Base-by-base conservation (phyloP, 1,139 yeast genomes). In the Candida sanyaensis region DNA sequence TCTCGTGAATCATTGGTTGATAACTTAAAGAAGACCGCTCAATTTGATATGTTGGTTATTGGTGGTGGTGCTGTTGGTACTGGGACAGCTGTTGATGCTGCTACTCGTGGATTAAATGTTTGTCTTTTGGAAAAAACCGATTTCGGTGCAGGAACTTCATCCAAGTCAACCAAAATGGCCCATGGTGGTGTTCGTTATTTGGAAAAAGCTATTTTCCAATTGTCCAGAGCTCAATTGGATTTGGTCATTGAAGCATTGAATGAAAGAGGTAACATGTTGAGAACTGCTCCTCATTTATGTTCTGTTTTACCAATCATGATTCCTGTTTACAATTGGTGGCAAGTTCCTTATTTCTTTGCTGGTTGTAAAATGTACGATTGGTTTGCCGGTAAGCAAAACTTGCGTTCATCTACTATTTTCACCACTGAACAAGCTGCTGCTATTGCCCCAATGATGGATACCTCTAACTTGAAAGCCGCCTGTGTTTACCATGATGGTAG, bases 1-100 rank as follows among this genome's bases (percentile, higher is more conserved):
- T 47, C 71, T 3, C 62, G 80, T 57, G 63, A 59, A 8, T 62
- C 65, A 28, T 64, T 74, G 46, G 58, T 75, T 47, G 57, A 63
- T 12, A 68, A 64, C 39, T 61, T 75, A 51, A 66, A 64, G 31
- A 55, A 58, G 32, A 64, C 68, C n/a, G 71, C 77, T 37, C 75
- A 83, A 58, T 92, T 84, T 62, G 98, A 92, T 64, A 81, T 92
- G 30, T 69, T 92, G 56, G 77, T 92, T 55, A 84, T 92, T 56
- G 98, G 98, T 50, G 98, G 97, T 55, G 98, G 98, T 65, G 97
- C 98, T 34, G 86, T 95, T 17, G 98, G 98, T 55, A 75, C 97
- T 6, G 98, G 98, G 49, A 83, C 91, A 43, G 98, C 97, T 1
- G 75, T 92, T 43, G 98, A 92, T 68, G 97, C 97, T 33, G 83